These are phyloP conservation scores for Monosporascus sp. DNA, from an alignment of 2,329 filamentous ascomycete genomes.

Conservation along the genomic window DNA sequence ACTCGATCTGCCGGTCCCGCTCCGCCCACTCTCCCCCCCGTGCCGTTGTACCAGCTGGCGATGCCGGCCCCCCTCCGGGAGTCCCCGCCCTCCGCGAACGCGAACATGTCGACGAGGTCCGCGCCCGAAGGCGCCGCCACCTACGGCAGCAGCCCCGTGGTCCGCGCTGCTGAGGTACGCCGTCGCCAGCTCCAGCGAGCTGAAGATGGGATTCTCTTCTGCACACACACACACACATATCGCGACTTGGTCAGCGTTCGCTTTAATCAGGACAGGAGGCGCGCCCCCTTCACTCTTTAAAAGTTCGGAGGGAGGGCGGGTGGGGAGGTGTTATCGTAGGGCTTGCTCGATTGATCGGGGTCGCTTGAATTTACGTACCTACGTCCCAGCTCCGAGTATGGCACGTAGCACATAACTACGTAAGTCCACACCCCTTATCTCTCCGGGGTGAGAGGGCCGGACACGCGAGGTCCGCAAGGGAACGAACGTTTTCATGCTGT, in stretches of 20 bases:
- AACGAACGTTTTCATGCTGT: no score
- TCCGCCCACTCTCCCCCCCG: background rate
- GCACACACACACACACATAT: background rate
- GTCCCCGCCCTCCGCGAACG: background rate
- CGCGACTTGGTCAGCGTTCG: background rate
- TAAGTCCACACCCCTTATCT: no score
- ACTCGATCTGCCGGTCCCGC: background rate
- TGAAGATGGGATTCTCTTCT: background rate
- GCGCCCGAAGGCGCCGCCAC: background rate
- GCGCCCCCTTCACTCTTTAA: background rate
- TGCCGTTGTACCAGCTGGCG: background rate
- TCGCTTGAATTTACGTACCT: background rate
- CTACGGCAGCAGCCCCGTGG: background rate
- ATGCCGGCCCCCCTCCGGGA: background rate
- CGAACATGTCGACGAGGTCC: background rate
- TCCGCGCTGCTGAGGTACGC: background rate
- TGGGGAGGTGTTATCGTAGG: no score
- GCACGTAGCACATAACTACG: no score
- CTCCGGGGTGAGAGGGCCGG: no score
- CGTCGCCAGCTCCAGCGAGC: background rate
- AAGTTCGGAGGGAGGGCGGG: background rate
- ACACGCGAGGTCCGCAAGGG: no score
- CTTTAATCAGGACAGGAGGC: slow-evolving; percentile 1
- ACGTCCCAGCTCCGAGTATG: background rate
- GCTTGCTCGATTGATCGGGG: background rate